A percentile compares a stretch with the other conserved stretches of the same genome.
phyloP scores from a whole-genome alignment of 2,329 filamentous ascomycete genomes.

The Stagonosporopsis rhizophila region DNA sequence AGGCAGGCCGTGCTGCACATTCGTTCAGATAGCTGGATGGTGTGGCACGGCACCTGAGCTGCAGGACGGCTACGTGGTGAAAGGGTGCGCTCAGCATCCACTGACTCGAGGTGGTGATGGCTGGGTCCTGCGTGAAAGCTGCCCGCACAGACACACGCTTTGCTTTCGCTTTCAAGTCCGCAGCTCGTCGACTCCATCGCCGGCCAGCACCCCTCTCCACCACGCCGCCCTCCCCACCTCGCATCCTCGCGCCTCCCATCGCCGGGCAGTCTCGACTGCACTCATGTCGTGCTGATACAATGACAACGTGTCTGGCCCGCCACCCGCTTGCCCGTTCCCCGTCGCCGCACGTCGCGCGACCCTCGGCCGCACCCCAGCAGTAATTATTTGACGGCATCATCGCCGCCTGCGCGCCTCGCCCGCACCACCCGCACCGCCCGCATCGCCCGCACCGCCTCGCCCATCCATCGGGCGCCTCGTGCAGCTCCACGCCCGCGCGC shows the following conservation, averaged over 20 bases:
- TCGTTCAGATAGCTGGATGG: neutral
- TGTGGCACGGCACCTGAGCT: neutral
- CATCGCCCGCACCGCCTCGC: slow-evolving; percentile 39
- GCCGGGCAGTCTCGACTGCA: slow-evolving; percentile 39
- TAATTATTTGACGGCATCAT: slow-evolving; percentile 28
- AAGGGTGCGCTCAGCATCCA: neutral
- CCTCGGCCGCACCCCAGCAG: slow-evolving; percentile 36
- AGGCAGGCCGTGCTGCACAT: neutral
- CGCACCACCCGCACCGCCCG: slow-evolving; percentile 58
- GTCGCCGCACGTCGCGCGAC: slow-evolving; percentile 38
- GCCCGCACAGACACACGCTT: neutral
- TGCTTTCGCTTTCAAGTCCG: neutral
- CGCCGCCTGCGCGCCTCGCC: slow-evolving; percentile 57
- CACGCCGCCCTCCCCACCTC: slow-evolving; percentile 8
- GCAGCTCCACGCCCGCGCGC: slow-evolving; percentile 30
- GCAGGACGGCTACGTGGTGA: neutral
- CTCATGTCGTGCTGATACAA: slow-evolving; percentile 48
- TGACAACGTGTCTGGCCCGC: slow-evolving; percentile 36
- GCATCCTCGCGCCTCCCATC: slow-evolving; percentile 16
- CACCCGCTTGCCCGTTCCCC: slow-evolving; percentile 29
- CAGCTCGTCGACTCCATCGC: neutral
- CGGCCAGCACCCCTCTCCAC: slow-evolving; percentile 1
- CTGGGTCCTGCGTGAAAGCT: neutral
- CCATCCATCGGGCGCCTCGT: slow-evolving; percentile 49
- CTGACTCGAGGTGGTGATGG: neutral